Conservation (phyloP, 768 basidiomycete genomes). For the Phaeolepiota aurea region DNA sequence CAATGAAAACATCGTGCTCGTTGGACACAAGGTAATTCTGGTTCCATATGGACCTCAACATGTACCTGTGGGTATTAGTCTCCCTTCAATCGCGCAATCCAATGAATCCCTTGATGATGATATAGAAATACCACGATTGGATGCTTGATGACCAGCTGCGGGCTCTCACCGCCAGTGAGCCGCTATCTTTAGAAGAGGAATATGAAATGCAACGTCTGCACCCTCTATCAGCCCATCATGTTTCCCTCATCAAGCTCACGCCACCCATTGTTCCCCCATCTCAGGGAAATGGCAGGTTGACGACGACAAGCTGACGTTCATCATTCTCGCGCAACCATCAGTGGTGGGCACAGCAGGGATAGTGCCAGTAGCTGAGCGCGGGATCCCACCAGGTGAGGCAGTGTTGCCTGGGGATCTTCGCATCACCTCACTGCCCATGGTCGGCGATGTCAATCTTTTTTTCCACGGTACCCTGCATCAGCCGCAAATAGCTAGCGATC, state of each 20-base stretch:
- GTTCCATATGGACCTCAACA: slow-evolving; percentile 70
- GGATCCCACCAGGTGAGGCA: slow-evolving; percentile 6
- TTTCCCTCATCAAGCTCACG: neutral
- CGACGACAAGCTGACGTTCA: slow-evolving; percentile 88
- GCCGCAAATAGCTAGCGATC: slow-evolving; percentile 8
- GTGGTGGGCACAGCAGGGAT: slow-evolving; percentile 7
- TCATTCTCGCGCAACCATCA: slow-evolving; percentile 55
- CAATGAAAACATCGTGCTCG: slow-evolving; percentile 58
- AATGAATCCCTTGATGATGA: neutral
- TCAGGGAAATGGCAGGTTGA: slow-evolving; percentile 82
- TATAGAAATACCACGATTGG: slow-evolving; percentile 81
- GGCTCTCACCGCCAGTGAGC: slow-evolving; percentile 78
- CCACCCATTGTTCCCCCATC: neutral
- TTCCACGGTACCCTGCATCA: slow-evolving; percentile 42
- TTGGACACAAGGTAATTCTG: slow-evolving; percentile 61
- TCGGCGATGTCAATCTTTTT: slow-evolving; percentile 92
- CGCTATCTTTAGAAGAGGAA: slow-evolving; percentile 72
- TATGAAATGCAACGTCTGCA: slow-evolving; percentile 80
- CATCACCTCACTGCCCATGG: slow-evolving; percentile 45
- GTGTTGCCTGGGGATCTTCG: slow-evolving; percentile 24
- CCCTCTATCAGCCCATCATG: neutral
- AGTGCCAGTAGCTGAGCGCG: slow-evolving; percentile 1
- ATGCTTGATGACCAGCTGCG: slow-evolving; percentile 72
- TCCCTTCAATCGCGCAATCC: neutral
- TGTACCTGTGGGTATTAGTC: slow-evolving; percentile 36